These are phyloP conservation scores for Acanthamoeba rhysodes DNA, from an alignment of 208 protist genomes.

Conservation along the genomic window DNA sequence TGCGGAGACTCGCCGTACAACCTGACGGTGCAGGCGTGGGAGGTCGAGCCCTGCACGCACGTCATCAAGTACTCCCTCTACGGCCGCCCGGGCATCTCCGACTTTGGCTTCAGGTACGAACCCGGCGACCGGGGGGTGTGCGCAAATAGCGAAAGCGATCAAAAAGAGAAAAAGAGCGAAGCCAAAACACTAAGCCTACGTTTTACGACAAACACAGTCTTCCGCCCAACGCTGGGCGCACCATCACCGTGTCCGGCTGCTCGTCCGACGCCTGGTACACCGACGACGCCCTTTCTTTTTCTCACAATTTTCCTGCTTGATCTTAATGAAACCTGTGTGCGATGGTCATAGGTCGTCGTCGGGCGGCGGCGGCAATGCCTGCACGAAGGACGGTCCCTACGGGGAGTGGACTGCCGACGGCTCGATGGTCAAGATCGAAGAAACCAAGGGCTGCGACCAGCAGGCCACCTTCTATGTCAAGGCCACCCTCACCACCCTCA, in stretches of 20 bases:
- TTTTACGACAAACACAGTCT: no score
- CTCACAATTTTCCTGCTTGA: no score
- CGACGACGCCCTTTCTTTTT: background rate
- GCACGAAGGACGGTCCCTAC: background rate
- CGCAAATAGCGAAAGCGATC: no score
- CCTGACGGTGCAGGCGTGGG: background rate
- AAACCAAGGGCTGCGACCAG: background rate
- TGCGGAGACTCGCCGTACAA: background rate
- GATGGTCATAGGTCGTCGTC: background rate
- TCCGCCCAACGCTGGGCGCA: background rate
- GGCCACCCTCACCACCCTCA: background rate
- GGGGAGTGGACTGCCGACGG: background rate
- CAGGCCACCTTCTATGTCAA: background rate
- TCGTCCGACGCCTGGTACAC: background rate
- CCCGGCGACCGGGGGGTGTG: no score
- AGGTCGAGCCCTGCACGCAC: background rate
- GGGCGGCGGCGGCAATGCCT: background rate
- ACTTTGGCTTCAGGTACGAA: constrained; percentile 27
- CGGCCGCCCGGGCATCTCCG: background rate
- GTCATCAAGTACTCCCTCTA: constrained; percentile 9
- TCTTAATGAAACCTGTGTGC: no score
- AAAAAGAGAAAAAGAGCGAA: no score
- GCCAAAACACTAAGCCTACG: no score
- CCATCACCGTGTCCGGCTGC: background rate
- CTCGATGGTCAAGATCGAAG: background rate